Conservation (phyloP, 2,329 filamentous ascomycete genomes). For the Aspergillus japonicus region DNA sequence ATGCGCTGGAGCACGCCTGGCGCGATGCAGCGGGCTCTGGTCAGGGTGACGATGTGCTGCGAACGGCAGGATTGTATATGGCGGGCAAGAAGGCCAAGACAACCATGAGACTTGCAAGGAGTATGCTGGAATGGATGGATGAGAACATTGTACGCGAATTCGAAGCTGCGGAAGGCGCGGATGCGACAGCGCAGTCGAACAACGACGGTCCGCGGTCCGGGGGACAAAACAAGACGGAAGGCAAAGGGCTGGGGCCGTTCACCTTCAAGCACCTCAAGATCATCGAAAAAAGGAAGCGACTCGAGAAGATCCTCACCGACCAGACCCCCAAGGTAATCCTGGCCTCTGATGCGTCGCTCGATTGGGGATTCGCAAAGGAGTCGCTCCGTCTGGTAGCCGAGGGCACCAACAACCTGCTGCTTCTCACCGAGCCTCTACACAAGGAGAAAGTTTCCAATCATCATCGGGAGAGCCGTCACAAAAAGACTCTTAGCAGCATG, state of each 20-base stretch:
- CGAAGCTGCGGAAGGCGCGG: constrained; percentile 59
- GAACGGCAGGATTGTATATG: constrained; percentile 66
- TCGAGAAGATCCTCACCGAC: constrained; percentile 65
- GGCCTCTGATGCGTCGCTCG: constrained; percentile 82
- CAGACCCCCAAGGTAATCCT: constrained; percentile 70
- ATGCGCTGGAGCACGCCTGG: constrained; percentile 91
- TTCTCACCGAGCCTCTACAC: constrained; percentile 71
- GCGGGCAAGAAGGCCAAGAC: constrained; percentile 83
- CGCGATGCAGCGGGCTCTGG: constrained; percentile 58
- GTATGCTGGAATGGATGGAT: constrained; percentile 99
- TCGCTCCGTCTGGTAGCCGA: constrained; percentile 71
- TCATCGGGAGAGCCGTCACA: constrained; percentile 32
- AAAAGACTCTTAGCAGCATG: constrained; percentile 65
- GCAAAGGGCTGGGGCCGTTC: constrained; percentile 67
- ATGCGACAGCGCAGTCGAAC: constrained; percentile 36
- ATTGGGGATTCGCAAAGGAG: constrained; percentile 93
- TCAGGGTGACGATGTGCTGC: constrained; percentile 52
- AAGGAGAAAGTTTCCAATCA: constrained; percentile 25
- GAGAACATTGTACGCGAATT: constrained; percentile 91
- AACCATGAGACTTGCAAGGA: constrained; percentile 85
- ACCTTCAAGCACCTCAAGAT: constrained; percentile 84
- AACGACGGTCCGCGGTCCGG: constrained; percentile 44
- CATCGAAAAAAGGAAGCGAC: constrained; percentile 76
- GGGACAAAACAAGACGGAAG: constrained; percentile 38
- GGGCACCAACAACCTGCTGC: constrained; percentile 77